Conservation (phyloP, 371 early-diverging fungal species). For the Lichtheimia corymbifera region DNA sequence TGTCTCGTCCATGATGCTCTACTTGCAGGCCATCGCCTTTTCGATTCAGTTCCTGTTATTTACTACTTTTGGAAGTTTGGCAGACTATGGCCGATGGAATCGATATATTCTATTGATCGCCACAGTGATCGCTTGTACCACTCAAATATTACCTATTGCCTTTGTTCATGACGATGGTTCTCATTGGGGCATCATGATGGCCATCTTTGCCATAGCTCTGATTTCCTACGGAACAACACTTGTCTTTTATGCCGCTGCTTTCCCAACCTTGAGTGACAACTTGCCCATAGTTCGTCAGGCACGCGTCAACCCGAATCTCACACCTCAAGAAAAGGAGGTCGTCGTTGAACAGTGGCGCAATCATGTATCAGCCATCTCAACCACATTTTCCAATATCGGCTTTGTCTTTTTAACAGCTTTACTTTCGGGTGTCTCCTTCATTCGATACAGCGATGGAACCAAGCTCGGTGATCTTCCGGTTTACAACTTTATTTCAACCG, state of each 20-base stretch:
- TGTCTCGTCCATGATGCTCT: constrained; percentile 48
- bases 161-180: constrained; percentile 41
- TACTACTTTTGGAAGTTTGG: constrained; percentile 49
- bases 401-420: constrained; percentile 47
- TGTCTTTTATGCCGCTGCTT: constrained; percentile 54
- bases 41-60: constrained; percentile 47
- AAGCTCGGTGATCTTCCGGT: constrained; percentile 44
- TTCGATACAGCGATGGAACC: constrained; percentile 25
- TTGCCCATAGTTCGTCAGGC: constrained; percentile 48
- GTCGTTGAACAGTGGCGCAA: constrained; percentile 48
- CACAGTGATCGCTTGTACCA: constrained; percentile 42
- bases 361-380: constrained; percentile 53
- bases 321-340: constrained; percentile 20
- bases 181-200: constrained; percentile 51
- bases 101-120: constrained; percentile 37
- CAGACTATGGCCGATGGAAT: constrained; percentile 52
- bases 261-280: constrained; percentile 50
- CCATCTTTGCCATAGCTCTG: constrained; percentile 35
- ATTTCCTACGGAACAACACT: constrained; percentile 51
- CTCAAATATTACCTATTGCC: constrained; percentile 46
- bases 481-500: constrained; percentile 45
- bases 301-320: constrained; percentile 29
- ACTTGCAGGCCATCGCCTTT: constrained; percentile 51
- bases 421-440: constrained; percentile 42
- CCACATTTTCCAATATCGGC: constrained; percentile 48